phyloP scores from a whole-genome alignment of 768 basidiomycete genomes.

The Nidularia pulvinata region DNA sequence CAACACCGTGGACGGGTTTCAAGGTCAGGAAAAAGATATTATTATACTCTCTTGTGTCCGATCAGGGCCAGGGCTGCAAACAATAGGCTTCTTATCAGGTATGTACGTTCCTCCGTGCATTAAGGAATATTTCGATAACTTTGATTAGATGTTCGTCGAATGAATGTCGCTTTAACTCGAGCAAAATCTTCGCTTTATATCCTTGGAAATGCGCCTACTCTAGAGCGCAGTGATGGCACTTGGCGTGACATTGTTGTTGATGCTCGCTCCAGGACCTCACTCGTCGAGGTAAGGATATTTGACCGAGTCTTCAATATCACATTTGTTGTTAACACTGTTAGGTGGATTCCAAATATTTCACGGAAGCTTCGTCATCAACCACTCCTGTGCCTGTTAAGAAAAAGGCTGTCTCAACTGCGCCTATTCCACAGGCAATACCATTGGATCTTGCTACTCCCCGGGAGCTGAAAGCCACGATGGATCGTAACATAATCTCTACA shows the following conservation, averaged over 20 bases:
- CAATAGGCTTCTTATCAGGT: slow-evolving; percentile 91
- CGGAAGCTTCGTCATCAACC: neutral
- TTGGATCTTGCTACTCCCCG: slow-evolving; percentile 35
- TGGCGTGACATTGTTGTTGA: slow-evolving; percentile 83
- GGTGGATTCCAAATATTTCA: slow-evolving; percentile 36
- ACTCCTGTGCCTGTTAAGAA: neutral
- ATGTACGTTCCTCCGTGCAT: slow-evolving; percentile 3
- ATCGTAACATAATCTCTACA: neutral
- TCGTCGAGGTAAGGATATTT: slow-evolving; percentile 56
- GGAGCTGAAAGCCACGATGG: slow-evolving; percentile 16
- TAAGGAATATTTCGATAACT: neutral
- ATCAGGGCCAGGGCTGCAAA: slow-evolving; percentile 81
- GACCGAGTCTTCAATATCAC: neutral
- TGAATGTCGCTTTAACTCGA: slow-evolving; percentile 99
- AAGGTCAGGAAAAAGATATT: slow-evolving; percentile 98
- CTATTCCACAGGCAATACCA: slow-evolving; percentile 17
- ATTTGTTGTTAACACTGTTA: neutral
- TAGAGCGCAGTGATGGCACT: slow-evolving; percentile 80
- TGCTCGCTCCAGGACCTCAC: slow-evolving; percentile 61
- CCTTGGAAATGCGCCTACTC: slow-evolving; percentile 86
- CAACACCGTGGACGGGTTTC: slow-evolving; percentile 98
- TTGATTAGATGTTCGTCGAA: slow-evolving; percentile 70
- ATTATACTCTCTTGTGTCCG: slow-evolving; percentile 98
- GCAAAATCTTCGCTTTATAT: slow-evolving; percentile 95
- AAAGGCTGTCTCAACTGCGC: slow-evolving; percentile 4